Base-by-base conservation (phyloP, 768 basidiomycete species). In the Psilocybe azurescens region DNA sequence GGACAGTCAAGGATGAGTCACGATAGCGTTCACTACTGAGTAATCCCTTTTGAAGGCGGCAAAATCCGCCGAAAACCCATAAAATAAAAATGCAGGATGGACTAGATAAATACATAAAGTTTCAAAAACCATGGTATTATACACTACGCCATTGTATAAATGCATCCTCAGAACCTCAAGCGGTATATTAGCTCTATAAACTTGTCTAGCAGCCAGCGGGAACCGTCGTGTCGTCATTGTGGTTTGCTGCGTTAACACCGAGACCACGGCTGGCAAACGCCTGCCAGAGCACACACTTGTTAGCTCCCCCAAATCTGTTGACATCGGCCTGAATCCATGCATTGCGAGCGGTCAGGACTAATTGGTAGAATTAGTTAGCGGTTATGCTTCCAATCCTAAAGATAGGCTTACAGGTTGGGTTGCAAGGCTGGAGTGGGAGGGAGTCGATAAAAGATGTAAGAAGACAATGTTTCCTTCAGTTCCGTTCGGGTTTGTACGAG, bases 281-380 rank as follows among this genome's bases (percentile, higher is more conserved):
- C 20, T 62, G 67, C 71, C 72, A 74, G 3, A 74, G 61, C 36
- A 72, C 49, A 49, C 72, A 74, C 59, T 62, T 67, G 62, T 74
- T 69, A 2, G 65, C 64, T 32, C 72, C 72, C 8, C 57, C 62
- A 49, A 70, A 74, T 51, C 73, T 51, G 61, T 73, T 83, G 28
- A 65, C 72, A 65, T 85, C 83, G 8, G 83, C 82, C 67, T 83
- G 82, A 41, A 83, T 76, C 81, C 78, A 79, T 5, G 82, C 82
- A 67, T 80, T 77, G 46, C 83, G 78, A 14, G 79, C 81, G 24
- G 69, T 70, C 30, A 74, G 56, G 28, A 60, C 62, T 24, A 24
- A 24, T 24, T 65, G 33, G 20, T 50, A 38, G 28, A 52, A 36
- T 29, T 13, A 39, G 41, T 16, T 13, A 51, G 32, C 30, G 29